phyloP scores from a whole-genome alignment of 495 filamentous ascomycete species.

The Penicillium samsonianum region DNA sequence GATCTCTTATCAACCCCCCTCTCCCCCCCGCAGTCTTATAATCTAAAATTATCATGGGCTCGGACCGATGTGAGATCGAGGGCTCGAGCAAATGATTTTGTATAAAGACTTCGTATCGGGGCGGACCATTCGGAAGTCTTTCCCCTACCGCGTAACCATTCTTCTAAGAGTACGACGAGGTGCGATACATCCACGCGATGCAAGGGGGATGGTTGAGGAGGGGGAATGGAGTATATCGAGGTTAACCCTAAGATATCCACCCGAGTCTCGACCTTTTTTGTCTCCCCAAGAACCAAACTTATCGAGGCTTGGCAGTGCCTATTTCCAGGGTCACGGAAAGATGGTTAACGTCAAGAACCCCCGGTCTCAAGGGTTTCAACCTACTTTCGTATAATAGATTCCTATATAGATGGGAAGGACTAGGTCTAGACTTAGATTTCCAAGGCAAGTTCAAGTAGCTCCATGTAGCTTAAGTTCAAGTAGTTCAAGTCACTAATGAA shows the following conservation, averaged over 20 bases:
- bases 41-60: conserved; percentile 12
- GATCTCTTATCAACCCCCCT: neutral
- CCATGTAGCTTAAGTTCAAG: neutral
- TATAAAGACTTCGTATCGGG: conserved; percentile 18
- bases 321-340: conserved; percentile 16
- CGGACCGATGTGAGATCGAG: conserved; percentile 13
- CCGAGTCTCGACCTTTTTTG: conserved; percentile 13
- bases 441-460: neutral
- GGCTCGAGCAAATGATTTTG: conserved; percentile 2
- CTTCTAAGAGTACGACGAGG: conserved; percentile 22
- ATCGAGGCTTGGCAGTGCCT: conserved; percentile 7
- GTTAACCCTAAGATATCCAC: conserved; percentile 8
- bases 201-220: conserved; percentile 16
- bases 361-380: conserved; percentile 1
- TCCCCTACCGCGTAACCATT: conserved; percentile 29
- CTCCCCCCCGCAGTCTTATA: conserved; percentile 1
- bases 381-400: neutral
- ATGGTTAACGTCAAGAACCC: conserved; percentile 33
- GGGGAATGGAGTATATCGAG: neutral
- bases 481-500: conserved; percentile 20
- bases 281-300: conserved; percentile 21
- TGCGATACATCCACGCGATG: conserved; percentile 25
- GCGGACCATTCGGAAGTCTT: conserved; percentile 26
- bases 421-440: neutral
- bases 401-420: neutral